Evolutionary conservation across 1,284 basidiomycete species (phyloP), one percentile per base, ranked within the genome.

Genomic region (Trichosporon sp.): DNA sequence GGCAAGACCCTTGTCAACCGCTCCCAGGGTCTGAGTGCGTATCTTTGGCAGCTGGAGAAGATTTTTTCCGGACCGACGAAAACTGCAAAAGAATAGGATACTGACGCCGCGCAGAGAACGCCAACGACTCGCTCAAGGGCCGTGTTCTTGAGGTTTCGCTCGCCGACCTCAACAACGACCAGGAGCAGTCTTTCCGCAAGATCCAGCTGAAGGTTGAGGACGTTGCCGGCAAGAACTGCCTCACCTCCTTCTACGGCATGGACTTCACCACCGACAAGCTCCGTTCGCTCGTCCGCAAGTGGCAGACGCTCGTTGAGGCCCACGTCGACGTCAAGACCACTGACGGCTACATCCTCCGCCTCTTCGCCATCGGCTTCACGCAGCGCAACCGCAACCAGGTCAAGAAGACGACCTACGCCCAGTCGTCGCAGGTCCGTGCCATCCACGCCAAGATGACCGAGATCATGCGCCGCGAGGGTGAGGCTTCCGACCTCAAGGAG

Each of bases 201-300:
- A 96, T 99, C 87, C 94, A 95, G 88, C 90, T 99, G 84, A 92
- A 94, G 81, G 89, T 99, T 80, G 96, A 99, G 84, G 96, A 98
- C 83, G 90, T 99, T 77, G 78, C 83, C 65, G 97, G 96, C 88
- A 97, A 96, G 89, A 96, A 93, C 89, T 98, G 96, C 89, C 89
- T 99, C 71, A 98, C 97, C 86, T 98, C 96, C 87, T 99, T 99
- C 92, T 92, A 96, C 88, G 97, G 96, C 85, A 99, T 99, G 97
- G 94, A 97, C 88, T 98, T 99, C 88, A 99, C 97, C 76, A 97
- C 95, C 76, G 97, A 99, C 91, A 99, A 99, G 88, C 91, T 99
- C 78, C 95, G 97, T 76, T 99, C 97, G 71, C 94, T 99, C 81
- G 97, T 99, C 80, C 94, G 96, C 86, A 99, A 99, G 88, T 99